Evolutionary conservation across 768 basidiomycete genomes (phyloP).

Genomic region (Calocybe gangraenosa): DNA sequence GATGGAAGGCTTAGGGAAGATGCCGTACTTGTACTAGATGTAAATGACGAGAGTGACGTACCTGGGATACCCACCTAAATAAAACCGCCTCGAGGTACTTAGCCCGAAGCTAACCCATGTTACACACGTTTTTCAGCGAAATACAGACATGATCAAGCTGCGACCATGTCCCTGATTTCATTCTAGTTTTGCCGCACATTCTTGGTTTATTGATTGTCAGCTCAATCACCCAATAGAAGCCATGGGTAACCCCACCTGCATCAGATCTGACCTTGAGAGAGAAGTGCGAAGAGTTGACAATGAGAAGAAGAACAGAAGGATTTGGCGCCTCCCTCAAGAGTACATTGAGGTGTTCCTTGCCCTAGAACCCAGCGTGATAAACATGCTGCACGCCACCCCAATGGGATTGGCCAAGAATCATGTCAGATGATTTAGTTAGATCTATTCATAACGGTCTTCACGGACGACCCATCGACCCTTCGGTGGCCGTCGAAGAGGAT

Average conservation of each 20-base stretch:
- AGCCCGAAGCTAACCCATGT: slow-evolving; percentile 1
- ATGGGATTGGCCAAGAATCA: background rate
- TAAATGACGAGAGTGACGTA: slow-evolving; percentile 12
- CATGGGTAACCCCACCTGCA: too few species aligned
- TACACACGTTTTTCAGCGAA: slow-evolving; percentile 3
- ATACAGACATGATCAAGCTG: background rate
- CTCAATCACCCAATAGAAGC: too few species aligned
- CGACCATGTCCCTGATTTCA: too few species aligned
- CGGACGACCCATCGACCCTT: background rate
- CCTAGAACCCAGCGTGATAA: background rate
- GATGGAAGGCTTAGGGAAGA: slow-evolving; percentile 4
- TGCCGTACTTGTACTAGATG: slow-evolving; percentile 11
- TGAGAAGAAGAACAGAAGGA: background rate
- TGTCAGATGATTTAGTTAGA: background rate
- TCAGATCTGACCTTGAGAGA: background rate
- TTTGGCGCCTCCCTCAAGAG: background rate
- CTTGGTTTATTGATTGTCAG: too few species aligned
- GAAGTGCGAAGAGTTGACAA: background rate
- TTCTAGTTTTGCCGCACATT: too few species aligned
- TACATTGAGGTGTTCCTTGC: background rate
- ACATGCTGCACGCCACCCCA: slow-evolving; percentile 5
- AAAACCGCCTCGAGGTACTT: slow-evolving; percentile 12
- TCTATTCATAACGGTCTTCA: slow-evolving; percentile 2
- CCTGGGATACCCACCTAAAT: background rate
- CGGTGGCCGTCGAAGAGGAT: too few species aligned